These are phyloP conservation scores for Diaporthe longicolla DNA, from an alignment of 2,329 filamentous ascomycete species.

Conservation along the genomic window DNA sequence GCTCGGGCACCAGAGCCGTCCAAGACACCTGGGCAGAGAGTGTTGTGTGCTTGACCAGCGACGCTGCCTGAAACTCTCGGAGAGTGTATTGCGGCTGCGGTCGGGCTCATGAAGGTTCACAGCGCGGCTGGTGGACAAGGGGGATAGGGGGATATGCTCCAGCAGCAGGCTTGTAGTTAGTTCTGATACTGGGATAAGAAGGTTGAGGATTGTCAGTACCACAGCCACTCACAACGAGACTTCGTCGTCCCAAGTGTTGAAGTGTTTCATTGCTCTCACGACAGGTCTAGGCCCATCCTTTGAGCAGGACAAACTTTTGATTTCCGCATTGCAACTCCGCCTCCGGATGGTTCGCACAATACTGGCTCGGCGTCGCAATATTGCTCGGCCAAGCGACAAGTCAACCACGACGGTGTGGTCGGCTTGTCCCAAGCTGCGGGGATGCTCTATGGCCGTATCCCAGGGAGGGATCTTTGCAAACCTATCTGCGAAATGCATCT, in stretches of 20 bases:
- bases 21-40: neutral
- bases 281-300: slow-evolving; percentile 21
- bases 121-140: too few species aligned
- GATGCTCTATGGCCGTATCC: too few species aligned
- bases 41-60: neutral
- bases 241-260: slow-evolving; percentile 10
- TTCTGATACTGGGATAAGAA: neutral
- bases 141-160: slow-evolving; percentile 1
- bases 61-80: neutral
- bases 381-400: slow-evolving; percentile 9
- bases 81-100: neutral
- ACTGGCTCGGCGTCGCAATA: slow-evolving; percentile 8
- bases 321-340: slow-evolving; percentile 15
- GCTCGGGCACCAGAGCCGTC: neutral
- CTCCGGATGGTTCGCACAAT: slow-evolving; percentile 6
- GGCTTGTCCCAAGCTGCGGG: neutral
- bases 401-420: neutral
- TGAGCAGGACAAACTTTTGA: slow-evolving; percentile 19
- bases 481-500: slow-evolving; percentile 6
- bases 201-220: neutral
- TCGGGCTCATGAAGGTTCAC: neutral
- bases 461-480: slow-evolving; percentile 18
- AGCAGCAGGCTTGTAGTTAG: neutral
- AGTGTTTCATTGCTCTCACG: slow-evolving; percentile 18
- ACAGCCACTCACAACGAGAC: neutral